Conservation (phyloP, 305 asterid genomes). For the Fraxinus angustifolia region DNA sequence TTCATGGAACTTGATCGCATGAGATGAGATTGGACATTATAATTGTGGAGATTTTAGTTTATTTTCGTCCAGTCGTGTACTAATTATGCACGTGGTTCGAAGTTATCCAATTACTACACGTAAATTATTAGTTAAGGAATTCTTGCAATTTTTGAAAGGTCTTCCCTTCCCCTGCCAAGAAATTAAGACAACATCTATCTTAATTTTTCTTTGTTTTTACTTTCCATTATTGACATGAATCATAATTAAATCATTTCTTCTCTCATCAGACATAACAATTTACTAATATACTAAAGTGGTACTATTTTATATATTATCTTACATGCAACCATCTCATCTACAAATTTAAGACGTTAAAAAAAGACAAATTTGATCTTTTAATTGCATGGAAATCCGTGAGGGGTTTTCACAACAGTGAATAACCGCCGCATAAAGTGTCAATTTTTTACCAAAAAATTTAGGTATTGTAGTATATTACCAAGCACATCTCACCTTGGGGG, state of each 20-base stretch:
- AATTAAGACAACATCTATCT: background rate
- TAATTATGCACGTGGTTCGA: background rate
- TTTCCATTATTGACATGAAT: background rate
- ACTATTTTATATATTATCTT: background rate
- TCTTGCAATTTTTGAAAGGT: background rate
- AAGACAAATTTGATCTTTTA: background rate
- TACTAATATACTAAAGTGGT: background rate
- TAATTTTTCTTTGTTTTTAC: slow-evolving; percentile 22
- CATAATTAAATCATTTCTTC: background rate
- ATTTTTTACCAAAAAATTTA: background rate
- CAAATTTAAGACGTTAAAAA: background rate
- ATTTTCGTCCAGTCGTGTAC: background rate
- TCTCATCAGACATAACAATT: background rate
- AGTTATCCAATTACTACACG: background rate
- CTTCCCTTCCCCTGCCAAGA: background rate
- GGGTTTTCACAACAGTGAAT: background rate
- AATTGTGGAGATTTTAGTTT: background rate
- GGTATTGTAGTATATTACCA: background rate
- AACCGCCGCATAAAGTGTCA: background rate
- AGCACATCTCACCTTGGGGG: background rate
- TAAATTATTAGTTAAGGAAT: background rate
- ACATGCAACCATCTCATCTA: no score
- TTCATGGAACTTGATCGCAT: slow-evolving; percentile 33
- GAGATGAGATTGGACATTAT: background rate
- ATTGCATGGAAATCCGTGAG: background rate